Base-by-base conservation (phyloP, 768 basidiomycete genomes). In the Krasilnikovozyma curviuscula region DNA sequence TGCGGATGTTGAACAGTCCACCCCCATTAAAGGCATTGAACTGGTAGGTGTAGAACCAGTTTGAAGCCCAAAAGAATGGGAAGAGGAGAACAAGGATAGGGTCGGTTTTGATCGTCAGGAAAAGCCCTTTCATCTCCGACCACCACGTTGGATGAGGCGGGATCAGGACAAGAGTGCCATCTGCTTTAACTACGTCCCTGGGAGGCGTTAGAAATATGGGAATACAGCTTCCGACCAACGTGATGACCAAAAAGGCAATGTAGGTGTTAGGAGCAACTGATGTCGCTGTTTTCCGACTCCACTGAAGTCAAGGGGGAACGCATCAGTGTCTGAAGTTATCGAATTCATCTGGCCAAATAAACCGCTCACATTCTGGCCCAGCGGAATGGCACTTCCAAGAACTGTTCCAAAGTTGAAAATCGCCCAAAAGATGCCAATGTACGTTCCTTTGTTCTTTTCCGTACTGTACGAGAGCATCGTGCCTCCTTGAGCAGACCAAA, bases 241-340 rank as follows among this genome's bases (percentile, higher is more conserved):
- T 54, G 33, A 54, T 41, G 9, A 54, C 45, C n/a, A 54, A 29
- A 42, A 54, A 54, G 14, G 46, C 52, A 41, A 52, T 51, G 49
- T 52, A 40, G 16, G 48, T 50, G 3, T 24, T 18, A 38, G 40
- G 34, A 32, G 28, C 32, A 27, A 50, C 41, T 28, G 49, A 34
- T 6, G 49, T 44, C n/a, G n/a, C n/a, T n/a, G n/a, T n/a, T n/a
- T n/a, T n/a, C n/a, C n/a, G n/a, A n/a, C n/a, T n/a, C n/a, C n/a
- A n/a, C n/a, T n/a, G n/a, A n/a, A n/a, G n/a, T n/a, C n/a, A 18
- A 39, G 37, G 37, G 8, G 37, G n/a, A 18, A 18, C n/a, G 37
- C n/a, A 23, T 7, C n/a, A 8, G 24, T 31, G 28, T 9, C 38
- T 46, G 16, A 52, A 40, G 18, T 46, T 41, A 37, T 49, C 45